phyloP scores from a whole-genome alignment of 2,329 filamentous ascomycete genomes.

The Ophiocordyceps australis region DNA sequence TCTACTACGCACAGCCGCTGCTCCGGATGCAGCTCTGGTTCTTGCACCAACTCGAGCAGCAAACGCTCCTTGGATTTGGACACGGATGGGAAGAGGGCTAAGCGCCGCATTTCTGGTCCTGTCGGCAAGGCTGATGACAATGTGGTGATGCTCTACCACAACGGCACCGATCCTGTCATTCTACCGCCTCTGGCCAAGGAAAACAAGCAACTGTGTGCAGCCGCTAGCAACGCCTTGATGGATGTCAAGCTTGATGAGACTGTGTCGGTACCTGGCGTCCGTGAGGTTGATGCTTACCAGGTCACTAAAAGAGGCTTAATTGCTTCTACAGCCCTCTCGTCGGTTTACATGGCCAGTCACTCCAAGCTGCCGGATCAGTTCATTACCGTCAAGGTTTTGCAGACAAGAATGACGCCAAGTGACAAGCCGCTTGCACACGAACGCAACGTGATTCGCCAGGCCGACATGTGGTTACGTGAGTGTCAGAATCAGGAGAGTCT shows the following conservation, averaged over 20 bases:
- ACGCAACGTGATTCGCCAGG: constrained; percentile 37
- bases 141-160: constrained; percentile 35
- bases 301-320: constrained; percentile 38
- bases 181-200: constrained; percentile 29
- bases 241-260: constrained; percentile 31
- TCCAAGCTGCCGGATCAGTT: constrained; percentile 32
- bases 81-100: constrained; percentile 24
- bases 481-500: constrained; percentile 35
- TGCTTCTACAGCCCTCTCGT: constrained; percentile 32
- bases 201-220: constrained; percentile 25
- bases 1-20: no score
- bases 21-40: constrained; percentile 10
- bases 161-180: constrained; percentile 28
- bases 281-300: constrained; percentile 32
- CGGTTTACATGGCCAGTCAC: constrained; percentile 36
- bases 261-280: constrained; percentile 26
- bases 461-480: constrained; percentile 41
- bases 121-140: constrained; percentile 20
- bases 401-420: constrained; percentile 24
- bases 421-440: constrained; percentile 30
- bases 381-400: constrained; percentile 42
- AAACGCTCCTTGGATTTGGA: constrained; percentile 31
- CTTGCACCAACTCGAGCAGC: constrained; percentile 19
- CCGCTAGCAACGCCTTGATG: constrained; percentile 29
- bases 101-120: constrained; percentile 17